Conservation (phyloP, 768 basidiomycete genomes). For the Xanthoconium purpureum region DNA sequence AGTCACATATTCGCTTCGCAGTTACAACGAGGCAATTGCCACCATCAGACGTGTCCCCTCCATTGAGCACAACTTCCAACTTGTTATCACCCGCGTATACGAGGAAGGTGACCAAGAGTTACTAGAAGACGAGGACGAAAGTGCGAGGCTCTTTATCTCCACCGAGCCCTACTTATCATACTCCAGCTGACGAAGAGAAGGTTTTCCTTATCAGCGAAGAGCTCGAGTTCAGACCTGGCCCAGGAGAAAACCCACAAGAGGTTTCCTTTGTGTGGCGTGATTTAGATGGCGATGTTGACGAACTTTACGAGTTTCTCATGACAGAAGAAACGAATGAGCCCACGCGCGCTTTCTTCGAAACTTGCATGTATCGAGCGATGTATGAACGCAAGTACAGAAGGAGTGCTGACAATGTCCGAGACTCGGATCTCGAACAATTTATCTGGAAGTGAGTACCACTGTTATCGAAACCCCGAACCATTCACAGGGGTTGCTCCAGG, state of each 20-base stretch:
- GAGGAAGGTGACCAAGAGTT: conserved; percentile 96
- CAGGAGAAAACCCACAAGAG: conserved; percentile 68
- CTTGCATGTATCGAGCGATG: conserved; percentile 93
- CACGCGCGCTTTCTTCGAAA: conserved; percentile 86
- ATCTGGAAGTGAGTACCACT: conserved; percentile 67
- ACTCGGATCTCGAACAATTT: conserved; percentile 74
- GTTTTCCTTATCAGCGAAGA: conserved; percentile 89
- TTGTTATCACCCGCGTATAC: conserved; percentile 94
- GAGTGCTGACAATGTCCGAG: conserved; percentile 64
- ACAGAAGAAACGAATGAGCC: conserved; percentile 69
- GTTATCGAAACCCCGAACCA: background rate
- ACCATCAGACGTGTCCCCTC: conserved; percentile 84
- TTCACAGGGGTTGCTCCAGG: conserved; percentile 11
- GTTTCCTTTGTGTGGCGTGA: conserved; percentile 90
- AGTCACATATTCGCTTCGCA: conserved; percentile 31
- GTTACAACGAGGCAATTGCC: conserved; percentile 94
- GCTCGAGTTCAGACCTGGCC: conserved; percentile 78
- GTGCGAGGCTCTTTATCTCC: conserved; percentile 39
- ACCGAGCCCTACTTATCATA: conserved; percentile 2
- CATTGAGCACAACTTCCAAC: conserved; percentile 77
- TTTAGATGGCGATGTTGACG: conserved; percentile 86
- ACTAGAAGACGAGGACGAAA: conserved; percentile 90
- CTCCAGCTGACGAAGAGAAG: conserved; percentile 86
- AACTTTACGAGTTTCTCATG: conserved; percentile 91
- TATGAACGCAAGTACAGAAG: conserved; percentile 87